Percentiles rank a stretch among this genome's conserved stretches.
These are phyloP conservation scores for Elasticomyces elasticus DNA, from an alignment of 495 filamentous ascomycete genomes.

Conservation along the genomic window DNA sequence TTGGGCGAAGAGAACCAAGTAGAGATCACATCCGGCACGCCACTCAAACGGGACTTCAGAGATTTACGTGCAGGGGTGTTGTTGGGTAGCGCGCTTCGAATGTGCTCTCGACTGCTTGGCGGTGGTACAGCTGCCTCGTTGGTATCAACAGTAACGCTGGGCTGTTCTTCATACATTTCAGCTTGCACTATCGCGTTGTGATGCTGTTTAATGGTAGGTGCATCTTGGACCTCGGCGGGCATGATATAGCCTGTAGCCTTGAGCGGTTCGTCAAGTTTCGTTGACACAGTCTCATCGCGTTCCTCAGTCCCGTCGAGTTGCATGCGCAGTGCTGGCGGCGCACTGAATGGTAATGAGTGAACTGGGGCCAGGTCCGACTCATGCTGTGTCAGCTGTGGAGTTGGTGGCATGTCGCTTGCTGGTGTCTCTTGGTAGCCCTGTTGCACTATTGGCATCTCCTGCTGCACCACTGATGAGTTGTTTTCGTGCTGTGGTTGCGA, in stretches of 20 bases:
- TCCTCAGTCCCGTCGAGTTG: background rate
- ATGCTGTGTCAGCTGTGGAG: constrained; percentile 16
- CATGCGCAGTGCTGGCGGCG: background rate
- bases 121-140: background rate
- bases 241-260: too few relatives aligned
- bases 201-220: background rate
- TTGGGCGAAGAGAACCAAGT: constrained; percentile 27
- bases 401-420: constrained; percentile 12
- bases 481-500: background rate
- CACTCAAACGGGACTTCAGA: constrained; percentile 5
- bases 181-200: background rate
- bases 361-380: background rate
- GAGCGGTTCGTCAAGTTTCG: too few relatives aligned
- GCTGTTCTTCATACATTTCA: background rate
- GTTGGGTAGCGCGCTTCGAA: background rate
- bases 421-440: background rate
- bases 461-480: background rate
- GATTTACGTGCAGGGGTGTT: constrained; percentile 14
- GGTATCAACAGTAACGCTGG: too few relatives aligned
- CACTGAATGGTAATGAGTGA: background rate
- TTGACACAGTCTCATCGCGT: too few relatives aligned
- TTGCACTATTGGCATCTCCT: too few relatives aligned
- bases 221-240: background rate
- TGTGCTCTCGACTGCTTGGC: background rate
- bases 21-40: constrained; percentile 26